These are phyloP conservation scores for Fomitopsis schrenkii DNA, from an alignment of 1,284 basidiomycete genomes.

Conservation along the genomic window DNA sequence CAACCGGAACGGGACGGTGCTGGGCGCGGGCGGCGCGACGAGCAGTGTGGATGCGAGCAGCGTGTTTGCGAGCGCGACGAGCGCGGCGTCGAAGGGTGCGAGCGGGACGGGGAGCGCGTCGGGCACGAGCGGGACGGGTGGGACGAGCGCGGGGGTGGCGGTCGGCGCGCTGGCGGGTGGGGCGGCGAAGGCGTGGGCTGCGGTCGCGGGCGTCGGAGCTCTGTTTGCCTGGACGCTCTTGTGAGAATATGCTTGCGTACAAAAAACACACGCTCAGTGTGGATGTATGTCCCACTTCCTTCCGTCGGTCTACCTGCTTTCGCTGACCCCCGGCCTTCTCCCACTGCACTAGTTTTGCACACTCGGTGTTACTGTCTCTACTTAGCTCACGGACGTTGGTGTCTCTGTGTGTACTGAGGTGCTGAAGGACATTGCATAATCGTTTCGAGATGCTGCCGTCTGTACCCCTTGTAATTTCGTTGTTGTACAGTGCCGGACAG, in stretches of 20 bases:
- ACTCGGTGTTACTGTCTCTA: background rate
- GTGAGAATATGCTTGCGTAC: background rate
- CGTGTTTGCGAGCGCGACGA: conserved; percentile 11
- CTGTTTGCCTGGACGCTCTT: background rate
- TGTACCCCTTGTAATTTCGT: no score
- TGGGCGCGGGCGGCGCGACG: conserved; percentile 9
- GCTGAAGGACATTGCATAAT: no score
- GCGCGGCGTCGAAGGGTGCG: background rate
- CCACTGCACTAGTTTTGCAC: no score
- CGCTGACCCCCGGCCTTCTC: background rate
- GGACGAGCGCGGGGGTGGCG: background rate
- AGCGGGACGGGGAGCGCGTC: conserved; percentile 1
- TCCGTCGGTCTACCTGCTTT: background rate
- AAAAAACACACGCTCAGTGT: no score
- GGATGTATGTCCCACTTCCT: no score
- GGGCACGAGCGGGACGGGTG: conserved; percentile 1
- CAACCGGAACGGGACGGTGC: conserved; percentile 21
- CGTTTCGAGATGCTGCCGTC: no score
- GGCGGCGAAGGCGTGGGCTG: background rate
- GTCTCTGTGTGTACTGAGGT: background rate
- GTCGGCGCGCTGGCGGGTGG: background rate
- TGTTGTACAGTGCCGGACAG: no score
- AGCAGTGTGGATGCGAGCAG: conserved; percentile 8
- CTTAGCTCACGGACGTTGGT: background rate
- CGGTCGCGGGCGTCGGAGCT: background rate